phyloP scores from a whole-genome alignment of 768 basidiomycete genomes.

The Candolleomyces aberdarensis region DNA sequence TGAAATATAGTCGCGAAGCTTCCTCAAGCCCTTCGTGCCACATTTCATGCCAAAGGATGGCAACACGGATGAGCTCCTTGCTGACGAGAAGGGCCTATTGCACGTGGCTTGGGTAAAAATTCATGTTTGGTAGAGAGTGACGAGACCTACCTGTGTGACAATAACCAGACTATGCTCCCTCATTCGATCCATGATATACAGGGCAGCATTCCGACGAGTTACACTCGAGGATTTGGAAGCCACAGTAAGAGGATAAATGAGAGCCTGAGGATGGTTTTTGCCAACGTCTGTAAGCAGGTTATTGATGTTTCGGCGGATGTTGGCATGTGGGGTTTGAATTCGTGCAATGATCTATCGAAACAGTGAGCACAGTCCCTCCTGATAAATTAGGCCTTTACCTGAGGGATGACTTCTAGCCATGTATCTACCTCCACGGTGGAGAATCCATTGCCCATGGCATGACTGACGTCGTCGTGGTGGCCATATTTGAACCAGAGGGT shows the following conservation, averaged over 20 bases:
- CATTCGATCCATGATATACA: conserved; percentile 89
- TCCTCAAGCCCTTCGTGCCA: conserved; percentile 99
- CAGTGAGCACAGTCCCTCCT: neutral
- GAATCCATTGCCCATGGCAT: conserved; percentile 86
- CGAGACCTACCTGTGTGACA: conserved; percentile 69
- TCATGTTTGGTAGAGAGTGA: neutral
- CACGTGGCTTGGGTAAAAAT: neutral
- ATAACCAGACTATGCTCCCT: conserved; percentile 83
- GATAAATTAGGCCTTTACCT: conserved; percentile 55
- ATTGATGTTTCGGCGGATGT: conserved; percentile 87
- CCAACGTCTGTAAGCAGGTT: conserved; percentile 88
- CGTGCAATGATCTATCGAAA: conserved; percentile 86
- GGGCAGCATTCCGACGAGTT: conserved; percentile 77
- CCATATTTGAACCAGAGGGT: conserved; percentile 99
- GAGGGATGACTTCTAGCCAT: conserved; percentile 98
- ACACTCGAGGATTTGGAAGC: conserved; percentile 93
- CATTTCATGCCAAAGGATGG: conserved; percentile 97
- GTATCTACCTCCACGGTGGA: conserved; percentile 91
- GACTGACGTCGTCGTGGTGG: conserved; percentile 82
- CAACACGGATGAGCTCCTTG: conserved; percentile 92
- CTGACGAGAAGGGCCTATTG: conserved; percentile 57
- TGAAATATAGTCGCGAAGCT: conserved; percentile 94
- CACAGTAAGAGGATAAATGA: conserved; percentile 94
- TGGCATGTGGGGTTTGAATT: conserved; percentile 89
- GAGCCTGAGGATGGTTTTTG: conserved; percentile 93